Base-by-base conservation (phyloP, 2,329 filamentous ascomycete species). In the Penicillium digitatum region DNA sequence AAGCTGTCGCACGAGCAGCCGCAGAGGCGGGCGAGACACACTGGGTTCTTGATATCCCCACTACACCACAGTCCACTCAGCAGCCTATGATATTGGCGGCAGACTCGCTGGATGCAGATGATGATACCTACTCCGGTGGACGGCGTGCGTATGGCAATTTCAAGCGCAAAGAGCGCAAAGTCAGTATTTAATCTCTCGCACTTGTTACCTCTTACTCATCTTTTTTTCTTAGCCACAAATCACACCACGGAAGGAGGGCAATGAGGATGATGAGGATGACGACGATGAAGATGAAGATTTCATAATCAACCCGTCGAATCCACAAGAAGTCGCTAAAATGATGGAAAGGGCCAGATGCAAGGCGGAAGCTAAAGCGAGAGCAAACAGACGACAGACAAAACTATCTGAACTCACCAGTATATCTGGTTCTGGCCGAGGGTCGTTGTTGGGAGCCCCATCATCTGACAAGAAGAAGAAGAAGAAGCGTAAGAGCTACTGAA, bases 21-120 rank as follows among this genome's bases (percentile, higher is more conserved):
- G 73, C 72, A 3, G 74, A 76, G 45, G 70, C 73, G 0, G 75
- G 75, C 18, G 76, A 78, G 58, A 72, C 73, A 8, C 69, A 77
- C 60, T 78, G 76, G 76, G 71, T 76, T 22, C 55, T 76, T 48
- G 65, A 77, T 39, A 68, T 70, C 49, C 63, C 66, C 3, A 58
- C 57, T 31, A 56, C 54, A 5, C 37, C 52, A 12, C 57, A 59
- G 26, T 54, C 60, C 50, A 50, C 61, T 3, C 55, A 64, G 43
- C 66, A 65, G 39, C 70, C 70, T 16, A 34, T 64, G 16, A 64
- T 72, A n/a, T 60, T 74, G 2, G 62, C 66, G 6, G 69, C 70
- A 7, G 67, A 66, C 34, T 74, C 71, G 7, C 48, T 73, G 8
- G 71, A 74, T 54, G 66, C 63, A 3, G 68, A 69, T 31, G 66